Conservation (phyloP, 768 basidiomycete species). For the Phlebiopsis gigantea region DNA sequence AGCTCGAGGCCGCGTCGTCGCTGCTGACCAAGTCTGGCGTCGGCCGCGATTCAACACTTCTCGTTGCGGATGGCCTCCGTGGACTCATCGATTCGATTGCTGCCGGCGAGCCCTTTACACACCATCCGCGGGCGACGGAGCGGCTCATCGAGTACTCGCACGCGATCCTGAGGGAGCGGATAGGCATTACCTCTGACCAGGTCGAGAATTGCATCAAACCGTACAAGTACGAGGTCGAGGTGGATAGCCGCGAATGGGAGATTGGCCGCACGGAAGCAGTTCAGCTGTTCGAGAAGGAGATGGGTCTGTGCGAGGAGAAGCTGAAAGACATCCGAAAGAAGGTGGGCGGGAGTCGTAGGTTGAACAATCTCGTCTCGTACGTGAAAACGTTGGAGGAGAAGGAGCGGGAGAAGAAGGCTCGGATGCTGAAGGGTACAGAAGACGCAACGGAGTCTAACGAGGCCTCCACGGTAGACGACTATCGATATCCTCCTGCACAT, state of each 20-base stretch:
- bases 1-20: conserved; percentile 90
- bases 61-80: conserved; percentile 92
- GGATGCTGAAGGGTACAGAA: conserved; percentile 35
- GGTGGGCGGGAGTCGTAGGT: conserved; percentile 80
- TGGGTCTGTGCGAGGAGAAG: conserved; percentile 78
- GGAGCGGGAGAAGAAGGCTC: conserved; percentile 59
- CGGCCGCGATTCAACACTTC: conserved; percentile 87
- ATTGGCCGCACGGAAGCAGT: conserved; percentile 69
- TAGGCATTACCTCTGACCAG: conserved; percentile 94
- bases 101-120: conserved; percentile 82
- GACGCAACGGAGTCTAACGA: conserved; percentile 42
- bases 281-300: conserved; percentile 80
- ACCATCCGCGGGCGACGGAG: conserved; percentile 85
- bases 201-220: conserved; percentile 99
- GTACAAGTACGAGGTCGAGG: conserved; percentile 97
- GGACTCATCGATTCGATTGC: conserved; percentile 88
- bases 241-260: conserved; percentile 92
- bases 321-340: conserved; percentile 81
- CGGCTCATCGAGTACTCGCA: conserved; percentile 91
- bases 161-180: conserved; percentile 86
- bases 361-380: conserved; percentile 73
- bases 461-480: conserved; percentile 68
- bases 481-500: conserved; percentile 88
- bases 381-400: conserved; percentile 78
- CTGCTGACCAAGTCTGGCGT: conserved; percentile 94